phyloP scores from a whole-genome alignment of 2,329 filamentous ascomycete species.

The Phoma sp. region DNA sequence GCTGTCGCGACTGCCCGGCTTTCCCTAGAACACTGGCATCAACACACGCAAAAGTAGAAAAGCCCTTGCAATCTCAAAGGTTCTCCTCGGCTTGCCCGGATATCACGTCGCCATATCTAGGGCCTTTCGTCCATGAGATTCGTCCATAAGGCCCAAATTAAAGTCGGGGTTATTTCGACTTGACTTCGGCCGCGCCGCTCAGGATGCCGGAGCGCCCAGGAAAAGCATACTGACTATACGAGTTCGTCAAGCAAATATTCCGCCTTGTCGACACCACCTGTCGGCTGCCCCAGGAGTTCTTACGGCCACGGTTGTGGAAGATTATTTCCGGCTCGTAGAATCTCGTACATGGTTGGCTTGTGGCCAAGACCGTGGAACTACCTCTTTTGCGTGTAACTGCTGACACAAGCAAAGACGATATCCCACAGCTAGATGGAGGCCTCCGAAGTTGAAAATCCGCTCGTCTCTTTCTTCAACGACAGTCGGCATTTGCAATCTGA shows the following conservation, averaged over 20 bases:
- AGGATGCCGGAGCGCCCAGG: too few relatives aligned
- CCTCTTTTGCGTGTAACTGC: not conserved
- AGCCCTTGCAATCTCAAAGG: too few relatives aligned
- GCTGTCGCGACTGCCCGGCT: not conserved
- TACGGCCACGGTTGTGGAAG: not conserved
- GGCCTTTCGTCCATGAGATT: not conserved
- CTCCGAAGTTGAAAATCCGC: not conserved
- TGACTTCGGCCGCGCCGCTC: not conserved
- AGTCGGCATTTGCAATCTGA: not conserved
- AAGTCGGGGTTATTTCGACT: not conserved
- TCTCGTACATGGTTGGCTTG: not conserved
- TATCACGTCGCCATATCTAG: not conserved
- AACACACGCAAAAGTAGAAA: not conserved
- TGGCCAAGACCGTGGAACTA: not conserved
- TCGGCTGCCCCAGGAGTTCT: too few relatives aligned
- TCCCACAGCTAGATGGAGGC: not conserved
- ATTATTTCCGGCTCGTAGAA: not conserved
- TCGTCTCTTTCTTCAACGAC: not conserved
- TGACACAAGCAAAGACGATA: not conserved
- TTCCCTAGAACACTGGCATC: not conserved
- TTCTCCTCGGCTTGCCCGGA: not conserved
- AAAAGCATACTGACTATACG: too few relatives aligned
- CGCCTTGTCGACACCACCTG: too few relatives aligned
- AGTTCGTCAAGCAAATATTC: too few relatives aligned
- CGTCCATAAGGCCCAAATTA: not conserved